A percentile compares a stretch with the other conserved stretches of the same genome.
phyloP scores from a whole-genome alignment of 2,329 filamentous ascomycete genomes.

The Neofusicoccum umdonicola region DNA sequence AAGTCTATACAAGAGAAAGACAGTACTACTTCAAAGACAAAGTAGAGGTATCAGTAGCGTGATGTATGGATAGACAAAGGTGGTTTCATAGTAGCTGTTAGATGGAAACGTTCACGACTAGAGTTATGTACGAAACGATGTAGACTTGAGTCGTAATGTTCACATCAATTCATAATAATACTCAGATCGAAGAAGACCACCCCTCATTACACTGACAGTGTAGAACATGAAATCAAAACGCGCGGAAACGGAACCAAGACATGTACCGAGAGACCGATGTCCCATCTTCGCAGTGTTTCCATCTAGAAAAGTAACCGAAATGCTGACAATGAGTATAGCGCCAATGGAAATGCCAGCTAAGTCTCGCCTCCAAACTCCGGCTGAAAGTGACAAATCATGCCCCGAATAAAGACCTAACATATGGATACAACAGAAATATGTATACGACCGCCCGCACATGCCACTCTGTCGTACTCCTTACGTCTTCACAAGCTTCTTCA shows the following conservation, averaged over 20 bases:
- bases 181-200: neutral
- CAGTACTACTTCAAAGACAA: too few species aligned
- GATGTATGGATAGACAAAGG: too few species aligned
- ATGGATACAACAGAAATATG: neutral
- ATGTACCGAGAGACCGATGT: neutral
- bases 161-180: neutral
- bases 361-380: neutral
- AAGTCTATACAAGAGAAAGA: too few species aligned
- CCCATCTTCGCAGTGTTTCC: neutral
- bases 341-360: neutral
- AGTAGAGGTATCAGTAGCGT: too few species aligned
- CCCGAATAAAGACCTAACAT: neutral
- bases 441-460: neutral
- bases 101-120: neutral
- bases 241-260: neutral
- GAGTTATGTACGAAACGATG: neutral
- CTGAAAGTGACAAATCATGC: neutral
- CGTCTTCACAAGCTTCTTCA: conserved; percentile 4
- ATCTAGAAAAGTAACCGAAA: neutral
- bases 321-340: neutral
- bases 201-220: too few species aligned
- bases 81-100: too few species aligned
- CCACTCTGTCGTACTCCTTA: neutral
- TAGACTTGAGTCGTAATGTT: neutral
- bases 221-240: neutral